Conservation (phyloP, 163 green algal genomes). For the Trebouxiophyceae sp. region DNA sequence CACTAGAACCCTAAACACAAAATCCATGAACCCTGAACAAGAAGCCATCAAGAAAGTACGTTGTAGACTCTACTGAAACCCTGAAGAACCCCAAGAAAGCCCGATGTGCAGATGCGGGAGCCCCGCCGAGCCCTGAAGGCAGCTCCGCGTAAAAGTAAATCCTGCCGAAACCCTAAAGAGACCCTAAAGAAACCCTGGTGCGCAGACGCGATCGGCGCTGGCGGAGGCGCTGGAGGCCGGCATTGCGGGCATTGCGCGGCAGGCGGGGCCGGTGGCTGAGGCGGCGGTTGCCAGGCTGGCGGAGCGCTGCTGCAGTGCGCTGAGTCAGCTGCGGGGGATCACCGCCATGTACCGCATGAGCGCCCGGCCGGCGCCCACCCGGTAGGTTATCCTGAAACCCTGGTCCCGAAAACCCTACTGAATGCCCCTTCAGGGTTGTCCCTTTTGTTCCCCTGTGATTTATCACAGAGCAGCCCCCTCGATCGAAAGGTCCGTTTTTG, state of each 20-base stretch:
- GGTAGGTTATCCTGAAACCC: too few species aligned
- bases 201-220: slow-evolving; percentile 16
- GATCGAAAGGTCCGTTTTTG: too few species aligned
- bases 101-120: slow-evolving; percentile 17
- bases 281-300: neutral
- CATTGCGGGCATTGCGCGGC: neutral
- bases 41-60: too few species aligned
- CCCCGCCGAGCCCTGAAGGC: too few species aligned
- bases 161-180: slow-evolving; percentile 3
- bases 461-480: too few species aligned
- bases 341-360: slow-evolving; percentile 77
- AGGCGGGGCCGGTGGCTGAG: neutral
- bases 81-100: neutral
- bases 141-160: too few species aligned
- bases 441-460: too few species aligned
- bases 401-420: too few species aligned
- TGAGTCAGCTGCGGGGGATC: slow-evolving; percentile 88
- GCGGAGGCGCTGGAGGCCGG: slow-evolving; percentile 37
- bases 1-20: too few species aligned
- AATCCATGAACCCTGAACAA: too few species aligned
- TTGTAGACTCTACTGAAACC: slow-evolving; percentile 11
- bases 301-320: slow-evolving; percentile 19
- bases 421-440: too few species aligned
- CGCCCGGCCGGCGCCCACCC: slow-evolving; percentile 29
- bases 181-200: neutral